Percentiles rank a stretch among this genome's conserved stretches.
phyloP scores from a whole-genome alignment of 2,329 filamentous ascomycete genomes.

The Onygena corvina region DNA sequence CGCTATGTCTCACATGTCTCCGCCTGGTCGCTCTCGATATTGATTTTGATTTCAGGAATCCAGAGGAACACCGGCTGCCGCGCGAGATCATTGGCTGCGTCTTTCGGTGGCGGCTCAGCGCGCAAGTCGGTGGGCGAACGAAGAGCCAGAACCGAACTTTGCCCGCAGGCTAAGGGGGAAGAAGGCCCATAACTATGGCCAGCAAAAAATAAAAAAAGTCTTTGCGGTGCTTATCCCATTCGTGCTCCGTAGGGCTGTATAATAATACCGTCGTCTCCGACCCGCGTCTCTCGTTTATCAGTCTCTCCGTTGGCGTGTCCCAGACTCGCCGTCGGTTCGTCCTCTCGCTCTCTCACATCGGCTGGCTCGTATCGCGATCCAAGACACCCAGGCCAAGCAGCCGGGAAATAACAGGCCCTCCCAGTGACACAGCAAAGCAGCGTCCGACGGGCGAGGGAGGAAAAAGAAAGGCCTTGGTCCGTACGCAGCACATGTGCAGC shows the following conservation, averaged over 20 bases:
- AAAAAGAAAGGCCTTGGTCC: neutral
- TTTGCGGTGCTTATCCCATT: neutral
- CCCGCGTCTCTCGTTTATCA: conserved; percentile 2
- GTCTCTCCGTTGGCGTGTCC: neutral
- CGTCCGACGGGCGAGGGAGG: neutral
- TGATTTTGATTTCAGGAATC: too few relatives aligned
- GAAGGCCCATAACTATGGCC: neutral
- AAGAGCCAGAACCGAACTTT: too few relatives aligned
- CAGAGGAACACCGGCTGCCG: too few relatives aligned
- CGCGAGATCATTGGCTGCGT: too few relatives aligned
- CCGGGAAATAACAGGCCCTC: neutral
- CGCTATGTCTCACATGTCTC: too few relatives aligned
- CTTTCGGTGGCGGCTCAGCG: too few relatives aligned
- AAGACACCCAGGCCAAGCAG: conserved; percentile 5
- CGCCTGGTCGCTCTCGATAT: neutral
- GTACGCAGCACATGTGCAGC: neutral
- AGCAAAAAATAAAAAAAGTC: neutral
- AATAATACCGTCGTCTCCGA: neutral
- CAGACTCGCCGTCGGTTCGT: neutral
- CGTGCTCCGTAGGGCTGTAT: neutral
- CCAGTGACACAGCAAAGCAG: neutral
- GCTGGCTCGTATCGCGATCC: conserved; percentile 2
- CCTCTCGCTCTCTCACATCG: neutral
- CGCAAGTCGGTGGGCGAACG: too few relatives aligned
- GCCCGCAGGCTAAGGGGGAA: neutral